Evolutionary conservation across 2,329 filamentous ascomycete genomes (phyloP).

Genomic region (Colletotrichum sp.): DNA sequence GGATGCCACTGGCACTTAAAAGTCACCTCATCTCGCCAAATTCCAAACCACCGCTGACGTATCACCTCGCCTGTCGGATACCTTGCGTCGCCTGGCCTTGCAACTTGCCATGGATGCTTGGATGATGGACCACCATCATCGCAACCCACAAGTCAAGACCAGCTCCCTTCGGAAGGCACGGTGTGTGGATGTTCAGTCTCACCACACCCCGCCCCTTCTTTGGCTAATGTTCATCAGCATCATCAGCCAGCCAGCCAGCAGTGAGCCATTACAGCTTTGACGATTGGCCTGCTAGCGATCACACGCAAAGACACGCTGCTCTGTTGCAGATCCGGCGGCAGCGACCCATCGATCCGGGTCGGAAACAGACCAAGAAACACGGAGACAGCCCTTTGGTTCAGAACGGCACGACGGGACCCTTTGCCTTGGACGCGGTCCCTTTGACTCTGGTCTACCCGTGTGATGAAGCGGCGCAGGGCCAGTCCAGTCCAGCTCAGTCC

Average conservation of each 20-base stretch:
- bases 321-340: constrained; percentile 12
- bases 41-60: constrained; percentile 10
- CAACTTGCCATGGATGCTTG: background rate
- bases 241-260: background rate
- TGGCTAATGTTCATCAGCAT: background rate
- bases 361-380: background rate
- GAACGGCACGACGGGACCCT: background rate
- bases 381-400: background rate
- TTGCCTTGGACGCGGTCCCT: background rate
- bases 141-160: background rate
- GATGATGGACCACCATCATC: background rate
- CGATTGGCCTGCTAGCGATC: background rate
- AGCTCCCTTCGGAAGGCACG: background rate
- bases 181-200: background rate
- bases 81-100: background rate
- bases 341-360: constrained; percentile 9
- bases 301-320: background rate
- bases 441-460: background rate
- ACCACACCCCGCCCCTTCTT: background rate
- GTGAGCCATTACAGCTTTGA: background rate
- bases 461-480: background rate
- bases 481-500: constrained; percentile 2
- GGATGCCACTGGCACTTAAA: background rate
- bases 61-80: background rate
- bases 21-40: constrained; percentile 11